Conservation (phyloP, 768 basidiomycete species). For the Boletus bicolor region DNA sequence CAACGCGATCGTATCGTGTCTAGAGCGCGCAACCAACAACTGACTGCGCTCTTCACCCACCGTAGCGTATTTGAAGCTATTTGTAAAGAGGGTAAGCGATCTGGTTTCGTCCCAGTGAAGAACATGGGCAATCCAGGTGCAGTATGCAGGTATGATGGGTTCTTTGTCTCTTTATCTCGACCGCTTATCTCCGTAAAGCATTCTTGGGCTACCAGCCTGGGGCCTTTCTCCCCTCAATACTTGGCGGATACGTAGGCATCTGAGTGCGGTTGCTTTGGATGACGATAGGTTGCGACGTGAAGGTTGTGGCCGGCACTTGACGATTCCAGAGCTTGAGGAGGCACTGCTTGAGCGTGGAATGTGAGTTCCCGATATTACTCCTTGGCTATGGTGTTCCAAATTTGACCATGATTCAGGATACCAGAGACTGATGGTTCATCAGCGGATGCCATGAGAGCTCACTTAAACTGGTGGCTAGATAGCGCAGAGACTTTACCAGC, state of each 20-base stretch:
- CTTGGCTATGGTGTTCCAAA: neutral
- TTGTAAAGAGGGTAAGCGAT: slow-evolving; percentile 31
- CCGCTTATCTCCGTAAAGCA: slow-evolving; percentile 33
- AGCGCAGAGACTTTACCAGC: slow-evolving; percentile 36
- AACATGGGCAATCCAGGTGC: slow-evolving; percentile 31
- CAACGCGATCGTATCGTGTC: slow-evolving; percentile 65
- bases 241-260: slow-evolving; percentile 36
- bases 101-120: slow-evolving; percentile 26
- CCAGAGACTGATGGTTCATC: slow-evolving; percentile 33
- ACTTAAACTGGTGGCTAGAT: slow-evolving; percentile 65
- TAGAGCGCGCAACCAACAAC: slow-evolving; percentile 47
- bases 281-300: slow-evolving; percentile 61
- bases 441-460: slow-evolving; percentile 44
- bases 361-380: slow-evolving; percentile 42
- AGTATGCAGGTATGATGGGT: slow-evolving; percentile 54
- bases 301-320: slow-evolving; percentile 41
- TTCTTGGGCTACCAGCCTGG: slow-evolving; percentile 38
- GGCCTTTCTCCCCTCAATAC: slow-evolving; percentile 34
- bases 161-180: neutral
- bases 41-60: slow-evolving; percentile 38
- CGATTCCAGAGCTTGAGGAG: slow-evolving; percentile 53
- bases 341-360: slow-evolving; percentile 76
- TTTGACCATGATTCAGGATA: slow-evolving; percentile 34
- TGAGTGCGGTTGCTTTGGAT: slow-evolving; percentile 49
- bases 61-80: slow-evolving; percentile 35